phyloP scores from a whole-genome alignment of 2,329 filamentous ascomycete genomes.

The Fusarium lyarnte region DNA sequence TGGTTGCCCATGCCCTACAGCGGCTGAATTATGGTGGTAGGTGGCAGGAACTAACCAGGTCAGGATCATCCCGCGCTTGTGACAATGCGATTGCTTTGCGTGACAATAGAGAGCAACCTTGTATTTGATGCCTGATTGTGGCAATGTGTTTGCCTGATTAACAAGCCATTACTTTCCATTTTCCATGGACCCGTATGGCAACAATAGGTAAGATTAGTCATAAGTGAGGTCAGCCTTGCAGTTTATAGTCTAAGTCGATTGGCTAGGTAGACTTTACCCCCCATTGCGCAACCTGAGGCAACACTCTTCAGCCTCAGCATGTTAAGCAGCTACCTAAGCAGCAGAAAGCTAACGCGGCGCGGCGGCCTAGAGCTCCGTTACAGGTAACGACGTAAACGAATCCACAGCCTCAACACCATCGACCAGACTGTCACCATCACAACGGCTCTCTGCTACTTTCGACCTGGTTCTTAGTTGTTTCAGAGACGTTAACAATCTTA shows the following conservation, averaged over 20 bases:
- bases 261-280: background rate
- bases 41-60: conserved; percentile 21
- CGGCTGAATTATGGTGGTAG: conserved; percentile 27
- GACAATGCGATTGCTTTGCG: conserved; percentile 14
- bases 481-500: background rate
- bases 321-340: conserved; percentile 22
- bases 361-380: conserved; percentile 56
- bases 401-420: conserved; percentile 36
- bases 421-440: conserved; percentile 32
- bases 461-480: background rate
- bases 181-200: background rate
- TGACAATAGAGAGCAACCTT: background rate
- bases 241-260: background rate
- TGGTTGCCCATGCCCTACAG: conserved; percentile 28
- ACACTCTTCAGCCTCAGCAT: conserved; percentile 11
- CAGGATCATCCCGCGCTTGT: conserved; percentile 11
- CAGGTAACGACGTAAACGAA: conserved; percentile 38
- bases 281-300: conserved; percentile 38
- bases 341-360: conserved; percentile 50
- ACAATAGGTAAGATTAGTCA: conserved; percentile 1
- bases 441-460: conserved; percentile 24
- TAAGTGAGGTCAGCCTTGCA: conserved; percentile 18
- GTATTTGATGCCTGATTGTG: conserved; percentile 23
- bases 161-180: conserved; percentile 2
- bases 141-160: conserved; percentile 18